Percentiles rank a stretch among this genome's conserved stretches.
Conservation (phyloP, 495 filamentous ascomycete genomes). For the Apiosordaria backusii region DNA sequence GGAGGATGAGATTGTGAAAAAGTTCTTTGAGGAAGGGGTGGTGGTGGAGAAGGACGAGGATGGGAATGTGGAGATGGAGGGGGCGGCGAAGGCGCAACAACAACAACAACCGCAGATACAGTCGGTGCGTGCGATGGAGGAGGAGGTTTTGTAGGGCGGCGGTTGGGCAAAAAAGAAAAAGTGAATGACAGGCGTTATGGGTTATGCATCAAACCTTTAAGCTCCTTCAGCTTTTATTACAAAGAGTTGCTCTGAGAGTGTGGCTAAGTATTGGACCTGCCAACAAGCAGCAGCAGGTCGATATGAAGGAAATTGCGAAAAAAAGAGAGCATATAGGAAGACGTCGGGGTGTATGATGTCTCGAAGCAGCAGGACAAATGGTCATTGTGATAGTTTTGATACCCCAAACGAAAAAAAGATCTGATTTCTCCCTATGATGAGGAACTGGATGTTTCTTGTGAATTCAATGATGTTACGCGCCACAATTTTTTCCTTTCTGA, state of each 20-base stretch:
- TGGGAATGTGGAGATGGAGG: constrained; percentile 27
- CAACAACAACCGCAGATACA: too few relatives aligned
- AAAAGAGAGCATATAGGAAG: neutral
- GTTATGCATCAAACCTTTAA: neutral
- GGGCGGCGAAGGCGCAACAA: constrained; percentile 8
- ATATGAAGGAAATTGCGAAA: too few relatives aligned
- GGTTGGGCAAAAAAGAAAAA: neutral
- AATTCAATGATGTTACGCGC: too few relatives aligned
- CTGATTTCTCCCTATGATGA: neutral
- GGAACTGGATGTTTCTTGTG: too few relatives aligned
- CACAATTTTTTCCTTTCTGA: too few relatives aligned
- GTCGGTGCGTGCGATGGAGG: constrained; percentile 16
- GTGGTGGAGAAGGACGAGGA: constrained; percentile 16
- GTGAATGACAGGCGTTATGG: neutral
- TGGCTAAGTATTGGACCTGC: too few relatives aligned
- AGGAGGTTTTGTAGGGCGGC: constrained; percentile 23
- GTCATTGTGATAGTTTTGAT: neutral
- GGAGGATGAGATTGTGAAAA: constrained; percentile 24
- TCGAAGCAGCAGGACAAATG: neutral
- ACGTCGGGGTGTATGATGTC: neutral
- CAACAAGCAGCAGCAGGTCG: too few relatives aligned
- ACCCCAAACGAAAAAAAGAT: neutral
- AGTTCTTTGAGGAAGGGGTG: constrained; percentile 17
- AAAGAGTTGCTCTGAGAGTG: neutral
- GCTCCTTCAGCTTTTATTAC: neutral